Evolutionary conservation across 176 grass and related monocot genomes (phyloP), one percentile per base, ranked within the genome.

Genomic region (Aegilops speltoides): DNA sequence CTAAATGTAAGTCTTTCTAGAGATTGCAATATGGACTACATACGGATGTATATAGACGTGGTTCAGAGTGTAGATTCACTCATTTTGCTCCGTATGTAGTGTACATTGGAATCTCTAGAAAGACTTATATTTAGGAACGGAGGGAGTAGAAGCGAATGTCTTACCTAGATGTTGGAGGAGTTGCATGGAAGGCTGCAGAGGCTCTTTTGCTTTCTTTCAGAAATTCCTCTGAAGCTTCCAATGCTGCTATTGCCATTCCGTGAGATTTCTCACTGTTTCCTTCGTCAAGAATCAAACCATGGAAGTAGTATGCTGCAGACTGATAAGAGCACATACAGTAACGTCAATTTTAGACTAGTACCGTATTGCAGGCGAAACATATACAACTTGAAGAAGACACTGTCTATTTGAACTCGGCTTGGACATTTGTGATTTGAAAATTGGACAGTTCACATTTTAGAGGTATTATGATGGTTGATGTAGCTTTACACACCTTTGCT

Each of bases 191-290:
- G 32, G 87, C 77, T 85, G 87, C 92, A 63, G 84, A 96, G 70
- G 91, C 80, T 34, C 86, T 93, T 89, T 89, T 96, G 85, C 97
- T 99, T 90, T 99, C 94, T 86, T 82, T 96, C 15, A 99, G 85
- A 89, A 94, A 94, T 73, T 94, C 97, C 33, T 96, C 94, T 28
- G 97, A 94, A 79, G 92, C 92, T 78, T 99, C 90, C 8, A 96
- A 89, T 70, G 97, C 90, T 62, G 94, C 94, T 65, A 89, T 76
- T 81, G 97, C 92, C 90, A 95, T 94, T 85, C 92, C 89, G 13
- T 94, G 97, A 62, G 94, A 99, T 94, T 99, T 99, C 83, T 99
- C 97, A 2, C 92, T 96, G 77, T 99, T 99, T 86, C 97, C 94
- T 82, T 99, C 97, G 29, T 99, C 94, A 66, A 99, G 97, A 88